These are phyloP conservation scores for Prunella vulgaris DNA, from an alignment of 257 asterid species.

Conservation along the genomic window DNA sequence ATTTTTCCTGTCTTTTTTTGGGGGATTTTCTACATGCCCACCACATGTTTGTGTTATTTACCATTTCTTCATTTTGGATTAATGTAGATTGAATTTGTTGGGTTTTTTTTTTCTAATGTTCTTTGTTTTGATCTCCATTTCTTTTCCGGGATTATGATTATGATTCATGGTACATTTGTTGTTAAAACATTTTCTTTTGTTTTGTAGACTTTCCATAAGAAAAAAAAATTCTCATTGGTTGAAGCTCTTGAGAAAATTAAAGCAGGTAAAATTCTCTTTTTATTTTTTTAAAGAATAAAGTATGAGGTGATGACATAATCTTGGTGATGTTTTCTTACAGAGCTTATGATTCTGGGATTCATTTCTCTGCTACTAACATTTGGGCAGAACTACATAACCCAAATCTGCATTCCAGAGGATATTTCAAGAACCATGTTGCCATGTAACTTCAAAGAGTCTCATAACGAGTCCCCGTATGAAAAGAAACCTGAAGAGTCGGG, in stretches of 20 bases:
- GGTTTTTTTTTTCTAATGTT: not conserved
- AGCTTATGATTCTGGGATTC: conserved; percentile 96
- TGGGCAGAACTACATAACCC: conserved; percentile 76
- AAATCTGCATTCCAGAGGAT: conserved; percentile 56
- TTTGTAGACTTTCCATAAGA: conserved; percentile 61
- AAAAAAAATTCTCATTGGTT: conserved; percentile 54
- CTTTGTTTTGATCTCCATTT: not conserved
- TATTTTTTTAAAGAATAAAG: not conserved
- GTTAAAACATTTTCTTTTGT: not conserved
- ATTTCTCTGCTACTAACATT: conserved; percentile 83
- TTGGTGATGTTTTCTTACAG: conserved; percentile 34
- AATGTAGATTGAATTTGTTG: no score
- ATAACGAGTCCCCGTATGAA: not conserved
- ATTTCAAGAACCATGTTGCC: conserved; percentile 73
- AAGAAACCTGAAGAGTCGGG: not conserved
- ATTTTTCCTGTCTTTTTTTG: not conserved
- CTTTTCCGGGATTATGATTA: not conserved
- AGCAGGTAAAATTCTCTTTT: conserved; percentile 43
- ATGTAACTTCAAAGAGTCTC: conserved; percentile 27
- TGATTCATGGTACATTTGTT: not conserved
- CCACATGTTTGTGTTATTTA: not conserved
- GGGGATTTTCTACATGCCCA: not conserved
- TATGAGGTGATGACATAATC: not conserved
- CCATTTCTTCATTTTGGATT: not conserved
- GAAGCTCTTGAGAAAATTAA: conserved; percentile 95